Evolutionary conservation across 768 basidiomycete genomes (phyloP).

Genomic region (Psilocybe subaeruginosa): DNA sequence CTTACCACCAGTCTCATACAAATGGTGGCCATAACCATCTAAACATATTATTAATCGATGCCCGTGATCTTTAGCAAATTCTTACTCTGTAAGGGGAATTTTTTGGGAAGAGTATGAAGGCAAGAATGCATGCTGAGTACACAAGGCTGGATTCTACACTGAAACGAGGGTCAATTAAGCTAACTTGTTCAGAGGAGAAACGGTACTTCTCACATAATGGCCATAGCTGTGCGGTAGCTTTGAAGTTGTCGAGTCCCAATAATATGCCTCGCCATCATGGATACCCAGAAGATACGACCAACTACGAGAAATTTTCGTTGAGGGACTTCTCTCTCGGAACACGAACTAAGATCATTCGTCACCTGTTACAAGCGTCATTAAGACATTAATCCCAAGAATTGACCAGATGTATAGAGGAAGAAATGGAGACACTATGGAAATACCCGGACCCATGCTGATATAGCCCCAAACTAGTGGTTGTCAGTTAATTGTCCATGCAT

Average conservation of each 20-base stretch:
- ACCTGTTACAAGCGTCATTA: conserved; percentile 29
- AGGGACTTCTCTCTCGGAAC: neutral
- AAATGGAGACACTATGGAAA: neutral
- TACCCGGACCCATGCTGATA: conserved; percentile 3
- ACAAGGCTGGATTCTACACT: conserved; percentile 29
- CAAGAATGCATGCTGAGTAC: conserved; percentile 27
- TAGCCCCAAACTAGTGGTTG: conserved; percentile 25
- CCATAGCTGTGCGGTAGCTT: conserved; percentile 8
- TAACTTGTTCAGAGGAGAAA: neutral
- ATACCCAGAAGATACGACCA: conserved; percentile 17
- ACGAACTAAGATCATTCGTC: neutral
- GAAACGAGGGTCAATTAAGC: neutral
- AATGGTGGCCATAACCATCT: conserved; percentile 11
- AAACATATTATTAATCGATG: neutral
- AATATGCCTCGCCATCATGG: neutral
- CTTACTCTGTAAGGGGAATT: conserved; percentile 9
- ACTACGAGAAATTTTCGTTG: neutral
- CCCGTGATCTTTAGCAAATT: neutral
- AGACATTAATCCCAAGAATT: conserved; percentile 26
- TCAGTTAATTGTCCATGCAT: too few species aligned
- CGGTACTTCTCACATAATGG: conserved; percentile 3
- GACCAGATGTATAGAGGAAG: conserved; percentile 26
- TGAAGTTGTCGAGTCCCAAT: conserved; percentile 3
- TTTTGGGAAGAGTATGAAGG: conserved; percentile 15
- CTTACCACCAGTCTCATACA: conserved; percentile 31